Evolutionary conservation across 805 yeast species (phyloP), one percentile per base, ranked within the genome.

Genomic region (Ogataea trehalophila): DNA sequence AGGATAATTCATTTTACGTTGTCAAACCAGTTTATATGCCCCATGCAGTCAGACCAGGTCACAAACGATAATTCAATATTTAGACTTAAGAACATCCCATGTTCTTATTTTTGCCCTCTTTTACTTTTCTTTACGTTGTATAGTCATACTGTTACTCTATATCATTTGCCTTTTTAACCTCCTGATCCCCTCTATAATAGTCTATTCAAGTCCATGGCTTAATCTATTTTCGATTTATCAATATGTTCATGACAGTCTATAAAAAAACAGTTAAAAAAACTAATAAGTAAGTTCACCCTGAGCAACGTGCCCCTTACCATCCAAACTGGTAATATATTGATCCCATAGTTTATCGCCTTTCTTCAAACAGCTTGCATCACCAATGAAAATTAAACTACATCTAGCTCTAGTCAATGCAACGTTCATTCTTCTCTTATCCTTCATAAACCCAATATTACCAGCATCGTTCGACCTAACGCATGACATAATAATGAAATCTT

Each of bases 331-430:
- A 42, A 80, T 64, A 55, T 79, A 78, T 37, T 72, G 73, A 7
- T 61, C 61, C 87, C 87, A 81, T 33, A 77, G 53, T 2, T 56
- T 47, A 49, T 72, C 76, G 6, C 81, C 78, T 6, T 59, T 56
- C 31, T 59, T 56, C 61, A 84, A 61, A 41, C 81, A 71, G 33
- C 71, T 71, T 37, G 76, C 65, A 57, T 83, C 80, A n/a, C 91
- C 91, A 37, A 80, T 67, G 2, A 84, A 68, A 41, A 83, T 71
- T 39, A 84, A 66, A 41, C 85, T 85, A 45, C 81, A 66, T 57
- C 76, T 77, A 1, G 89, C 85, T 63, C 91, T 75, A 1, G 89
- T 84, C 64, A 84, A 71, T 1, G 89, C 89, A 45, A 84, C 90
- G 52, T 84, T 84, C 64, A 84, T 65, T 58, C 90, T 71, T 58